A percentile compares a stretch with the other conserved stretches of the same genome.
phyloP scores from a whole-genome alignment of 2,329 filamentous ascomycete species.

The Aspergillus brunneoviolaceus region DNA sequence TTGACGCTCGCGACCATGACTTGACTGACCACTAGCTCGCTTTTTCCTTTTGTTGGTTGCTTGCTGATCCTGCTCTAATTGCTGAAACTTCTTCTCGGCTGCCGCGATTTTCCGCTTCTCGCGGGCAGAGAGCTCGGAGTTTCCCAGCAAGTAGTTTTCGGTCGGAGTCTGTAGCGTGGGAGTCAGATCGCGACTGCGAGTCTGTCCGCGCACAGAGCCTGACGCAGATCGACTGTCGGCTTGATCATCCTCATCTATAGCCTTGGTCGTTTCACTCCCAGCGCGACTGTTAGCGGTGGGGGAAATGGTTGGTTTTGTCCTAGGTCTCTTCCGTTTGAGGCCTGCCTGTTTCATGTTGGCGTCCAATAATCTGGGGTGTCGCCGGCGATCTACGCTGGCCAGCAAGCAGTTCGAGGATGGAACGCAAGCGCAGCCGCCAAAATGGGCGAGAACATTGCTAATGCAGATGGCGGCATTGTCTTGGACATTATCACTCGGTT shows the following conservation, averaged over 20 bases:
- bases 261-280: conserved; percentile 57
- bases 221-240: conserved; percentile 58
- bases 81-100: conserved; percentile 62
- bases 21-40: conserved; percentile 55
- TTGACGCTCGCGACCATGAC: conserved; percentile 43
- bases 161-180: conserved; percentile 52
- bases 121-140: conserved; percentile 58
- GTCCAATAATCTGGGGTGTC: conserved; percentile 35
- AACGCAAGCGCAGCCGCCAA: conserved; percentile 51
- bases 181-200: conserved; percentile 61
- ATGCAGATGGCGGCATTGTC: conserved; percentile 47
- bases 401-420: conserved; percentile 40
- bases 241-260: conserved; percentile 55
- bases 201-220: conserved; percentile 56
- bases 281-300: conserved; percentile 61
- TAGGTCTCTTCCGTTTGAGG: conserved; percentile 50
- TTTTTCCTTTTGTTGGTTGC: conserved; percentile 54
- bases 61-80: conserved; percentile 59
- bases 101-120: conserved; percentile 64
- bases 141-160: conserved; percentile 36
- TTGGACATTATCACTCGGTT: conserved; percentile 39
- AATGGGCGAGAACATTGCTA: conserved; percentile 50
- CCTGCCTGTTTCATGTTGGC: conserved; percentile 42
- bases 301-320: conserved; percentile 49
- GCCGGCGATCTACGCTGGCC: conserved; percentile 45